Base-by-base conservation (phyloP, 345 rosid genomes). In the Citrus medica region DNA sequence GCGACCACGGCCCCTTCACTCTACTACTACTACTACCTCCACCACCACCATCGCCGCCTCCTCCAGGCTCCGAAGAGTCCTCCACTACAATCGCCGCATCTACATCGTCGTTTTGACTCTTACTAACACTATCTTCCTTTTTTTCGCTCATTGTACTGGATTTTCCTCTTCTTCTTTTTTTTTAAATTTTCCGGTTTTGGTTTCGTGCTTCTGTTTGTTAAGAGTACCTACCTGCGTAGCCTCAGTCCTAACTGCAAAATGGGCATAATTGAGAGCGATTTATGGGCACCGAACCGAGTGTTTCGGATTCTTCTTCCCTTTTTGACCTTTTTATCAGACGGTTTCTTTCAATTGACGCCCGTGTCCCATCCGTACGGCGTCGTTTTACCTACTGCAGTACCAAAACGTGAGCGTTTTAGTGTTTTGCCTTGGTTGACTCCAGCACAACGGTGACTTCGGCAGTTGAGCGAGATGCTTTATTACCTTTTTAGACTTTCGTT, bases 1-100 rank as follows among this genome's bases (percentile, higher is more conserved):
- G 91, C 60, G 92, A 91, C 97, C 97, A 91, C 0, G 97, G 92
- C 24, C 95, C 92, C 70, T 87, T 91, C 84, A 92, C 93, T 86
- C 82, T 93, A 67, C 89, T 82, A 74, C 75, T 85, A 3, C 80
- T 4, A 2, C 40, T 7, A 7, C 40, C 40, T 0, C 75, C 79
- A 76, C 40, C 46, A 35, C 62, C 74, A 22, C 30, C 81, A 42
- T 69, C 81, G 14, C 69, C 66, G 21, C 73, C 16, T 81, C 77
- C 46, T 67, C 87, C 40, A 25, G 14, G 61, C 76, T 1, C 40
- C 53, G 13, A 27, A 67, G 58, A 22, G 56, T 59, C 66, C 10
- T 77, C 80, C 55, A 33, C 13, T 16, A 30, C 69, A 33, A 30
- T 71, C 8, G 22, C 74, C 13, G 53, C 51, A 14, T 73, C 77